Evolutionary conservation across 2,329 filamentous ascomycete species (phyloP).

Genomic region (Cladosporium colombiae): DNA sequence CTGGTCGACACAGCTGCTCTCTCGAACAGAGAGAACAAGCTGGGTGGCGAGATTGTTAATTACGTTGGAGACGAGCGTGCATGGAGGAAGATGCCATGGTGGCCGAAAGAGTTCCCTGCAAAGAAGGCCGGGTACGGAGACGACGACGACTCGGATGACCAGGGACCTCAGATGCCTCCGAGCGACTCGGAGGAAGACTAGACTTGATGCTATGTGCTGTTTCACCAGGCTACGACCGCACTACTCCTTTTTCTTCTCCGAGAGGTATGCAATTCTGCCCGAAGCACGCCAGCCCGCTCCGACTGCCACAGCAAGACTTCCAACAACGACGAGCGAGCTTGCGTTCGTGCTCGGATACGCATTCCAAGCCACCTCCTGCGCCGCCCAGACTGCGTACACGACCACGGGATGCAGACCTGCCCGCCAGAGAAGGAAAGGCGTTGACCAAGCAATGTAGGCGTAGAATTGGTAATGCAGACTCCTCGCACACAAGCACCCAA

Average conservation of each 20-base stretch:
- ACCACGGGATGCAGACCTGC: constrained; percentile 67
- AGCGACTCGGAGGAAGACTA: constrained; percentile 34
- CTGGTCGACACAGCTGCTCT: constrained; percentile 71
- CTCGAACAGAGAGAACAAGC: constrained; percentile 70
- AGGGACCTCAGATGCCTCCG: constrained; percentile 42
- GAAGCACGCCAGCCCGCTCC: constrained; percentile 54
- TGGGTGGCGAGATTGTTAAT: constrained; percentile 87
- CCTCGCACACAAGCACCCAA: constrained; percentile 82
- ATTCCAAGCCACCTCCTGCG: constrained; percentile 93
- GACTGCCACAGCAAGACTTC: constrained; percentile 67
- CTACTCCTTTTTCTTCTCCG: not conserved
- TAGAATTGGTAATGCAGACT: constrained; percentile 96
- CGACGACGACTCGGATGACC: constrained; percentile 71
- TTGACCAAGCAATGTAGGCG: constrained; percentile 85
- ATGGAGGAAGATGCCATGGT: constrained; percentile 88
- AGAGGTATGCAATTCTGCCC: not conserved
- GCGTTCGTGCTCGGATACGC: constrained; percentile 76
- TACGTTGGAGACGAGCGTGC: constrained; percentile 86
- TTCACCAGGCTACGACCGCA: not conserved
- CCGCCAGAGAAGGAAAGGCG: constrained; percentile 83
- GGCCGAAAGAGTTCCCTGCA: constrained; percentile 53
- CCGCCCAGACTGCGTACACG: constrained; percentile 69
- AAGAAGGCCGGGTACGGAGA: constrained; percentile 49
- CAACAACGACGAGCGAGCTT: constrained; percentile 70
- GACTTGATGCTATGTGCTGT: not conserved